Percentiles rank a stretch among this genome's conserved stretches.
Evolutionary conservation across 2,329 filamentous ascomycete species (phyloP).

Genomic region (Pseudogymnoascus sp.): DNA sequence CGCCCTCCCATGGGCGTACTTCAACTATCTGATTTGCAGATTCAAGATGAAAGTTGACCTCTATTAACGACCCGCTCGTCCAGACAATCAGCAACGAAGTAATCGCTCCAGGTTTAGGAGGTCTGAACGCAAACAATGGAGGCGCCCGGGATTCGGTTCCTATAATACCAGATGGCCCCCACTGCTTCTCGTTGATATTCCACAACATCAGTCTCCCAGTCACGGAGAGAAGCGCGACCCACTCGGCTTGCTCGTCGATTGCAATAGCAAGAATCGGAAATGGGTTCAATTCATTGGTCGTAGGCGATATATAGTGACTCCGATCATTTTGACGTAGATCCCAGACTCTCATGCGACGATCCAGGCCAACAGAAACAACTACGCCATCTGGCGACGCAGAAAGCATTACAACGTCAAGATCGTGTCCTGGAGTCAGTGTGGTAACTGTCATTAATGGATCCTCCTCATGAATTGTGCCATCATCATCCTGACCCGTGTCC

Average conservation of each 20-base stretch:
- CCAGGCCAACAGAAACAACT: slow-evolving; percentile 61
- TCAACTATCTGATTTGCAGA: slow-evolving; percentile 31
- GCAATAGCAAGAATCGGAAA: slow-evolving; percentile 56
- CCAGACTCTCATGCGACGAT: slow-evolving; percentile 61
- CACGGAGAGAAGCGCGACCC: slow-evolving; percentile 58
- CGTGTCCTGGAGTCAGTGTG: slow-evolving; percentile 54
- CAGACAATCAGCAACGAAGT: slow-evolving; percentile 53
- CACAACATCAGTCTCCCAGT: slow-evolving; percentile 52
- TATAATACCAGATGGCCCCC: slow-evolving; percentile 46
- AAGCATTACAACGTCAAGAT: slow-evolving; percentile 60
- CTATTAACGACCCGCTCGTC: slow-evolving; percentile 54
- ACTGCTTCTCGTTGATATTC: slow-evolving; percentile 48
- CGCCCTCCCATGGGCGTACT: slow-evolving; percentile 43
- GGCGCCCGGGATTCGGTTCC: slow-evolving; percentile 51
- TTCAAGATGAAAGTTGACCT: slow-evolving; percentile 33
- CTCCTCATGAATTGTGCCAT: slow-evolving; percentile 36
- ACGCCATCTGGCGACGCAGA: slow-evolving; percentile 54
- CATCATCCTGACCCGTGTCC: slow-evolving; percentile 36
- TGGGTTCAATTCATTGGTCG: slow-evolving; percentile 30
- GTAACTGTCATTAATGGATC: slow-evolving; percentile 49
- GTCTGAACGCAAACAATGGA: slow-evolving; percentile 55
- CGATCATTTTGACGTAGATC: slow-evolving; percentile 37
- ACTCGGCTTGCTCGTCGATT: slow-evolving; percentile 55
- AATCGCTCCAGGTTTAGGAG: slow-evolving; percentile 29
- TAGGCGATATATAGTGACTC: slow-evolving; percentile 32